Base-by-base conservation (phyloP, 352 stramenopile genomes). In the Phytopythium montanum region DNA sequence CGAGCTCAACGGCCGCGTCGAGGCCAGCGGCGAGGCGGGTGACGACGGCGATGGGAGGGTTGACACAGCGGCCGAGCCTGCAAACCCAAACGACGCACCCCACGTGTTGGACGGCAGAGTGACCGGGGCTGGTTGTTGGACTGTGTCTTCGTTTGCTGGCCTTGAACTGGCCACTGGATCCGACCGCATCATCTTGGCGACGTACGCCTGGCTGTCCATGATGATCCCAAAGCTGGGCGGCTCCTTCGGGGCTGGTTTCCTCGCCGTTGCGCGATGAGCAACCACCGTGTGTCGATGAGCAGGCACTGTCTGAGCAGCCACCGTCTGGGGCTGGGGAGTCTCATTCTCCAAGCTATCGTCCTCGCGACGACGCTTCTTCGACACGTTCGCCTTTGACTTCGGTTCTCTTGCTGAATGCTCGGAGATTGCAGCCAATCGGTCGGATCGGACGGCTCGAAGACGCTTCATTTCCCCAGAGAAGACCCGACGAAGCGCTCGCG, bases 81-180 rank as follows among this genome's bases (percentile, higher is more conserved):
- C 45, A 7, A 79, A 44, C 14, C 77, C 77, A 62, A 87, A 87
- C 18, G 72, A 81, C 2, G 75, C 65, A 46, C 77, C 77, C 77
- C 77, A 87, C 18, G 72, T 33, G 53, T 76, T 72, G 38, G 58
- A 46, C 16, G 59, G 55, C 19, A 60, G 60, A 9, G 44, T 4
- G 39, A 56, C 45, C 14, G 64, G 42, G 12, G 34, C 51, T 16
- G 41, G 39, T n/a, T 14, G 39, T 25, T 23, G 26, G 12, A 33
- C 50, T 9, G 23, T 8, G 7, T 19, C 2, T 25, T 50, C 9
- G 3, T 16, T 39, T 39, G 14, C 19, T 13, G 19, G 38, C 3
- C 19, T 18, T 13, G 33, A 12, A 0, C 19, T 26, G 53, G 3
- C 2, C 18, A 50, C 53, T 50, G 48, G 34, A 9, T 68, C 54